A percentile compares a stretch with the other conserved stretches of the same genome.
Conservation (phyloP, 352 stramenopile genomes). For the Phytophthora constricta region DNA sequence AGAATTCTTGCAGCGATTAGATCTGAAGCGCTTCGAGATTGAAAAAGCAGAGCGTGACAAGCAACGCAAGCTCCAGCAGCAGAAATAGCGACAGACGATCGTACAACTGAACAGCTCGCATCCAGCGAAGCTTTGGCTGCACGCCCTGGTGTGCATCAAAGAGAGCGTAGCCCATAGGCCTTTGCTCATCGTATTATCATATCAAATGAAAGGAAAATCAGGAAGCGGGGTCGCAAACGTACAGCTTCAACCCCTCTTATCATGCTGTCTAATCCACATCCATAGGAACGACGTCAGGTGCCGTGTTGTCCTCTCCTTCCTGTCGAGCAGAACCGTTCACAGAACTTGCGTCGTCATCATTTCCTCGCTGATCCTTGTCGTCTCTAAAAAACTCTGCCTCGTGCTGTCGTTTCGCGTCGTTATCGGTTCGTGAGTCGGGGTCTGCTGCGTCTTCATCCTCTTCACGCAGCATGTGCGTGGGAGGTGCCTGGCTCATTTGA, state of each 20-base stretch:
- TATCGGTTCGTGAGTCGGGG: constrained; percentile 71
- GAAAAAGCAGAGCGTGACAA: constrained; percentile 89
- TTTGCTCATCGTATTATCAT: constrained; percentile 18
- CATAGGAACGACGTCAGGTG: constrained; percentile 77
- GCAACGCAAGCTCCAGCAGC: constrained; percentile 63
- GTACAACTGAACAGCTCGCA: not conserved
- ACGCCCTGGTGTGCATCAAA: not conserved
- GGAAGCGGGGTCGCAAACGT: not conserved
- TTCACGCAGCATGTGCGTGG: constrained; percentile 76
- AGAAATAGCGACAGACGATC: constrained; percentile 36
- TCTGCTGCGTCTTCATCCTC: constrained; percentile 82
- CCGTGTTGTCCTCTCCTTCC: constrained; percentile 53
- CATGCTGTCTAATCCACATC: constrained; percentile 63
- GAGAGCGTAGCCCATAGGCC: not conserved
- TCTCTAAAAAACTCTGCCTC: constrained; percentile 86
- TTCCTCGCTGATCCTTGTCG: constrained; percentile 79
- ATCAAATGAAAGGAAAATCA: constrained; percentile 14
- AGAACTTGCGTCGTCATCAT: constrained; percentile 47
- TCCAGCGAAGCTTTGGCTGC: not conserved
- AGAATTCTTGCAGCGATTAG: constrained; percentile 93
- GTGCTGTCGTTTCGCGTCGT: constrained; percentile 74
- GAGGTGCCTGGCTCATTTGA: constrained; percentile 80
- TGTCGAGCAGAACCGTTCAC: constrained; percentile 31
- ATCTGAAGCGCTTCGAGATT: constrained; percentile 90
- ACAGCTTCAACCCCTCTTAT: not conserved